Evolutionary conservation across 2,329 filamentous ascomycete species (phyloP).

Genomic region (Botrytis pseudocinerea): DNA sequence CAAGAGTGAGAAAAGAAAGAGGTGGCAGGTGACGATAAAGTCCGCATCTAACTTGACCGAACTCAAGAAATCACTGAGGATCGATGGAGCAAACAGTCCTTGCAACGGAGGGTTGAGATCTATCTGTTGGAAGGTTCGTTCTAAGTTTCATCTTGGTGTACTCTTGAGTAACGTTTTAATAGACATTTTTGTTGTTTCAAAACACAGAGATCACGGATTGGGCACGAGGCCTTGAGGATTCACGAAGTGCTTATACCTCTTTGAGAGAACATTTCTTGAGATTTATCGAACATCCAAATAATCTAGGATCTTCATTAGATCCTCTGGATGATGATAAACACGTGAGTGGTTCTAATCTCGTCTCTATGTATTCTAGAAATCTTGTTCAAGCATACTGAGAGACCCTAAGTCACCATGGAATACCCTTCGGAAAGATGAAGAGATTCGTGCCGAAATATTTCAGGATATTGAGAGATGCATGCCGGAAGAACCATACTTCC

Average conservation of each 20-base stretch:
- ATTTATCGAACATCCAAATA: constrained; percentile 81
- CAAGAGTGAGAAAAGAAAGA: constrained; percentile 49
- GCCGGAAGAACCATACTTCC: constrained; percentile 89
- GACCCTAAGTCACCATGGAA: constrained; percentile 81
- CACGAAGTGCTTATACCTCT: constrained; percentile 71
- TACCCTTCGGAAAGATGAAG: constrained; percentile 80
- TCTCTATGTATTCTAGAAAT: neutral
- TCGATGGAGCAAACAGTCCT: constrained; percentile 59
- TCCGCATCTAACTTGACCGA: constrained; percentile 59
- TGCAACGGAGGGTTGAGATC: constrained; percentile 77
- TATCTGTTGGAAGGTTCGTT: constrained; percentile 81
- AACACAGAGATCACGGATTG: constrained; percentile 65
- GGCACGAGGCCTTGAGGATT: constrained; percentile 65
- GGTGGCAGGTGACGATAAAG: constrained; percentile 66
- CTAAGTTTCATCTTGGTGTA: neutral
- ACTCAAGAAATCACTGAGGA: constrained; percentile 63
- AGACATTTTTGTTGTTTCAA: constrained; percentile 81
- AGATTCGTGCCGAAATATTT: constrained; percentile 80
- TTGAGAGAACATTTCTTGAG: constrained; percentile 73
- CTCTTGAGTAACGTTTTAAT: constrained; percentile 19
- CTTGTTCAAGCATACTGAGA: constrained; percentile 44
- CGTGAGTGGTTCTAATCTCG: constrained; percentile 42
- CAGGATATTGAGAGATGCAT: constrained; percentile 92
- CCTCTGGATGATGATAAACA: constrained; percentile 79
- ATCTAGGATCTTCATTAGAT: constrained; percentile 72